Evolutionary conservation across 805 yeast genomes (phyloP).

Genomic region (Teunomyces pallodes): DNA sequence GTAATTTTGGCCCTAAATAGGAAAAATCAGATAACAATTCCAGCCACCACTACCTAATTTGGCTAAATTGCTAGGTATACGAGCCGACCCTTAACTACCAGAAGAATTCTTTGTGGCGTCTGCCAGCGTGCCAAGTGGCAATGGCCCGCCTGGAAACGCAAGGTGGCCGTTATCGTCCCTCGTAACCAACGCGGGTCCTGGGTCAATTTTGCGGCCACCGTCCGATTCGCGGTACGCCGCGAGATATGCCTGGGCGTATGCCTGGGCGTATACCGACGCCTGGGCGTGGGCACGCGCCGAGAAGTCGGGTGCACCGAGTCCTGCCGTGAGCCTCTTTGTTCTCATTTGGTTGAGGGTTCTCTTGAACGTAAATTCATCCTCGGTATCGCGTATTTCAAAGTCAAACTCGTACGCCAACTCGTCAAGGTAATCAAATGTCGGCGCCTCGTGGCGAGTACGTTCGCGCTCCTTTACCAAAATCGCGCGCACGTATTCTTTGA

Average conservation of each 20-base stretch:
- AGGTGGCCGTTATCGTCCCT: not conserved
- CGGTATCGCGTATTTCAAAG: not conserved
- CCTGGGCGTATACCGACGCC: not conserved
- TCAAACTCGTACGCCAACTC: slow-evolving; percentile 1
- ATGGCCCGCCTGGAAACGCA: not conserved
- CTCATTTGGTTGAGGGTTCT: slow-evolving; percentile 1
- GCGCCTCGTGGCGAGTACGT: not conserved
- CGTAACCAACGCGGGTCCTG: not conserved
- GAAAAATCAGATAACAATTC: too few species aligned
- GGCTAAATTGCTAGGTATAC: too few species aligned
- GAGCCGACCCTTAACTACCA: not conserved
- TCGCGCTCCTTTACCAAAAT: not conserved
- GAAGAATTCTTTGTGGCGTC: not conserved
- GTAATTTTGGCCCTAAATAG: too few species aligned
- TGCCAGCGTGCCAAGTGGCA: not conserved
- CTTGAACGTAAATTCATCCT: not conserved
- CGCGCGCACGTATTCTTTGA: not conserved
- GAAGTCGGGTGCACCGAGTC: not conserved
- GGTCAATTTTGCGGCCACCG: not conserved
- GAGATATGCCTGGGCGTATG: not conserved
- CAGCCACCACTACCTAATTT: too few species aligned
- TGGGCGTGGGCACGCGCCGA: not conserved
- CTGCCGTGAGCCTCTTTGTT: not conserved
- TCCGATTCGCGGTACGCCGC: not conserved
- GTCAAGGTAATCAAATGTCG: slow-evolving; percentile 1